Conservation (phyloP, 2,329 filamentous ascomycete genomes). For the Geosmithia morbida region DNA sequence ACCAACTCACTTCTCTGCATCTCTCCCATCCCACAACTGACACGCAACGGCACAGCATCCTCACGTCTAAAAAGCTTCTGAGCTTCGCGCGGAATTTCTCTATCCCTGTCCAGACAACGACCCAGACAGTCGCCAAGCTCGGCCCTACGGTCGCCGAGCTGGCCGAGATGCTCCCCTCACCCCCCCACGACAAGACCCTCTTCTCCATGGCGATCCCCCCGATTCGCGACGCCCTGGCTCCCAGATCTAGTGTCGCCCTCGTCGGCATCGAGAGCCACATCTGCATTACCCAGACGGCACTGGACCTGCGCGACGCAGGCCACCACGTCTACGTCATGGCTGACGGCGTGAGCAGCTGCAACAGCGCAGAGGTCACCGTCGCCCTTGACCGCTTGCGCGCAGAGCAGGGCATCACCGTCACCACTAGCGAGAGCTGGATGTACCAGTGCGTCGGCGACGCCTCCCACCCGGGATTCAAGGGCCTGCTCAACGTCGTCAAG, state of each 20-base stretch:
- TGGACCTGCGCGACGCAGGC: constrained; percentile 63
- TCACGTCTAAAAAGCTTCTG: constrained; percentile 55
- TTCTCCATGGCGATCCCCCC: constrained; percentile 80
- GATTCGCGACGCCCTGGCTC: constrained; percentile 21
- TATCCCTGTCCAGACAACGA: constrained; percentile 75
- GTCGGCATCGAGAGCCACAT: constrained; percentile 91
- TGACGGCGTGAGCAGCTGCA: constrained; percentile 81
- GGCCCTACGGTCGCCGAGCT: constrained; percentile 70
- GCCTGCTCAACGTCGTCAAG: constrained; percentile 64
- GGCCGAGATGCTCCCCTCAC: constrained; percentile 33
- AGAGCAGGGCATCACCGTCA: constrained; percentile 60
- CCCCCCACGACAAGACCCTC: constrained; percentile 66
- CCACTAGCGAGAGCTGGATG: constrained; percentile 76
- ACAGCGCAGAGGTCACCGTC: constrained; percentile 64
- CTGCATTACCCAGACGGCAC: constrained; percentile 82
- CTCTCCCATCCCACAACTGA: not conserved
- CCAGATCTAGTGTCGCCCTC: constrained; percentile 48
- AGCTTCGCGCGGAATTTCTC: constrained; percentile 47
- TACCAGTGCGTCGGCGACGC: constrained; percentile 88
- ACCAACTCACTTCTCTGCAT: not conserved
- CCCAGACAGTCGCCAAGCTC: constrained; percentile 66
- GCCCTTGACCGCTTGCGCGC: constrained; percentile 62
- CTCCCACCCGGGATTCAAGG: constrained; percentile 54
- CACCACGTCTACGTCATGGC: constrained; percentile 78
- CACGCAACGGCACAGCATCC: constrained; percentile 30